Evolutionary conservation across 352 stramenopile genomes (phyloP).

Genomic region (Phytophthora macrochlamydospora): DNA sequence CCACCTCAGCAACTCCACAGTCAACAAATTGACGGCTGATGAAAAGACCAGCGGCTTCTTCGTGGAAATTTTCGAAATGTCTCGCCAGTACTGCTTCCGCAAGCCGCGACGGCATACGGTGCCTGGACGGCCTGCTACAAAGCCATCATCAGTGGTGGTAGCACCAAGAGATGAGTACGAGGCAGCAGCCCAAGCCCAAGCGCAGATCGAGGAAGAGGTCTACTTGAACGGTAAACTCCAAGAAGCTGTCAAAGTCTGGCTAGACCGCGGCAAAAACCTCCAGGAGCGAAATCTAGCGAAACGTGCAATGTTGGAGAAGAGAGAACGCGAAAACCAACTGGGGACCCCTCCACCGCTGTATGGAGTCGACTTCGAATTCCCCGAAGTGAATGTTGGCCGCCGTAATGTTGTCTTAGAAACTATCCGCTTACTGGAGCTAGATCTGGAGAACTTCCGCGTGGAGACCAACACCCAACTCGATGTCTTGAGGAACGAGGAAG

Average conservation of each 20-base stretch:
- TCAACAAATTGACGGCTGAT: conserved; percentile 55
- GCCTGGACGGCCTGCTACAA: conserved; percentile 9
- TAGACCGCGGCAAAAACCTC: conserved; percentile 35
- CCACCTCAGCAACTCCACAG: conserved; percentile 73
- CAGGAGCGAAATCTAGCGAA: conserved; percentile 52
- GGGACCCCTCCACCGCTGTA: conserved; percentile 43
- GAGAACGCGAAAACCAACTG: conserved; percentile 49
- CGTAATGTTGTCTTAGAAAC: conserved; percentile 61
- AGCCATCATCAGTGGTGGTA: conserved; percentile 7
- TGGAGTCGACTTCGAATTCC: conserved; percentile 66
- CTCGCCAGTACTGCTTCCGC: conserved; percentile 74
- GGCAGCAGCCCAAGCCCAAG: conserved; percentile 18
- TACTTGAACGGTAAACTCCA: conserved; percentile 74
- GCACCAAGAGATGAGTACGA: conserved; percentile 29
- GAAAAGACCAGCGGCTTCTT: conserved; percentile 68
- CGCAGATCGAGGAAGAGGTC: conserved; percentile 53
- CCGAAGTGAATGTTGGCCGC: conserved; percentile 67
- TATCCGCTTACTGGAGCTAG: conserved; percentile 50
- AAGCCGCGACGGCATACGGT: conserved; percentile 66
- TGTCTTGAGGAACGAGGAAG: conserved; percentile 57
- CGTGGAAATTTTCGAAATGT: conserved; percentile 78
- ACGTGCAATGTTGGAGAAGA: conserved; percentile 25
- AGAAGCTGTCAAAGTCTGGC: conserved; percentile 53
- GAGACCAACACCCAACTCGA: conserved; percentile 76
- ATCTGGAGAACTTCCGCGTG: conserved; percentile 62